Conservation (phyloP, 2,329 filamentous ascomycete genomes). For the Diaporthe caulivora region DNA sequence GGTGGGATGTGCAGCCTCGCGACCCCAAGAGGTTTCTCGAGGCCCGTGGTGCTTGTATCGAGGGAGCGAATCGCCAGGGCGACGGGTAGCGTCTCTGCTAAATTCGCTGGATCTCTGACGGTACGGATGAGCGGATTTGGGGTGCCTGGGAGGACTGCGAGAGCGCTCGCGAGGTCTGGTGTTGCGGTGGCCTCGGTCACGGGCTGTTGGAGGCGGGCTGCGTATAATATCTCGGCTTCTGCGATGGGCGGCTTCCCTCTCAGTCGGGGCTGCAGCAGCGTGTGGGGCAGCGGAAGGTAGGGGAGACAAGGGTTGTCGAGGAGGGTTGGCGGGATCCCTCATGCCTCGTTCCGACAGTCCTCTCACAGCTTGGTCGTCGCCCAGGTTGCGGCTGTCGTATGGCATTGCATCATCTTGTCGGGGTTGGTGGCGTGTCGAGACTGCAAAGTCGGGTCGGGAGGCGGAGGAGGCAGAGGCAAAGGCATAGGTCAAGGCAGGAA, state of each 20-base stretch:
- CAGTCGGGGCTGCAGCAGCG: conserved; percentile 40
- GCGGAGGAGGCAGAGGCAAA: conserved; percentile 15
- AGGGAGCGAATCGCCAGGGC: conserved; percentile 44
- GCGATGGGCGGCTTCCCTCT: conserved; percentile 38
- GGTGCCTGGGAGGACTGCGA: conserved; percentile 42
- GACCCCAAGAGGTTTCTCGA: conserved; percentile 56
- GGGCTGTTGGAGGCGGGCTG: conserved; percentile 42
- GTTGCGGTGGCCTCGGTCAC: conserved; percentile 43
- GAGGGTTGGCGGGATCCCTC: conserved; percentile 42
- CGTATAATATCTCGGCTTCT: conserved; percentile 41
- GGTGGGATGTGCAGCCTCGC: conserved; percentile 51
- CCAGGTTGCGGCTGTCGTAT: conserved; percentile 53
- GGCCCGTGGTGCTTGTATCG: conserved; percentile 39
- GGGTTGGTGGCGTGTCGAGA: conserved; percentile 42
- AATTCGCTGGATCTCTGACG: conserved; percentile 55
- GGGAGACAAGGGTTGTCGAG: conserved; percentile 47
- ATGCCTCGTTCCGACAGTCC: conserved; percentile 52
- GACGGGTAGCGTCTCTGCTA: conserved; percentile 50
- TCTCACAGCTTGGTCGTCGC: conserved; percentile 51
- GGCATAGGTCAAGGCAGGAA: conserved; percentile 32
- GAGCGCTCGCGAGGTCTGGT: conserved; percentile 49
- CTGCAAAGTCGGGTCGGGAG: conserved; percentile 19
- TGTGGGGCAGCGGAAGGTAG: conserved; percentile 45
- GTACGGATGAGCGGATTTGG: conserved; percentile 51
- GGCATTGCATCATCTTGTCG: conserved; percentile 56